Percentiles rank a stretch among this genome's conserved stretches.
These are phyloP conservation scores for Mycena crocata DNA, from an alignment of 768 basidiomycete species.

Conservation along the genomic window DNA sequence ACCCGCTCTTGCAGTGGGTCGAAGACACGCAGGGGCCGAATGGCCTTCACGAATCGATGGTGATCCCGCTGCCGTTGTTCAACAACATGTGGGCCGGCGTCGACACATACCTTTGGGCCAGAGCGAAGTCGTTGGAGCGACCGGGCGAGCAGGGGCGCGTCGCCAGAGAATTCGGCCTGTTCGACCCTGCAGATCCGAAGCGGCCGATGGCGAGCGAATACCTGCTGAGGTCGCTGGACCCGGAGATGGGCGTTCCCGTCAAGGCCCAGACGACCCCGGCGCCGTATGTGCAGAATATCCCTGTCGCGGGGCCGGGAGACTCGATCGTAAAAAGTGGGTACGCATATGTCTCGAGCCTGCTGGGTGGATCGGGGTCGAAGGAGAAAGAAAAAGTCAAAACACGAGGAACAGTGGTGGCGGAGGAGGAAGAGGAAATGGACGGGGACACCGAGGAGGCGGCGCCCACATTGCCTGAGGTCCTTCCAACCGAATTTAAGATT, in stretches of 20 bases:
- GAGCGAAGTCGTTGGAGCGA: slow-evolving; percentile 17
- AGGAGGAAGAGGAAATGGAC: background rate
- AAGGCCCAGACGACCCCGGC: slow-evolving; percentile 9
- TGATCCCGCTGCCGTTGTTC: slow-evolving; percentile 8
- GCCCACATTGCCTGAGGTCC: slow-evolving; percentile 15
- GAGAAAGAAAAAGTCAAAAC: slow-evolving; percentile 32
- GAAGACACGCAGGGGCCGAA: too few relatives aligned
- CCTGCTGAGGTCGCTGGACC: slow-evolving; percentile 9
- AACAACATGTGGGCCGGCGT: slow-evolving; percentile 24
- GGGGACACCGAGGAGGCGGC: background rate
- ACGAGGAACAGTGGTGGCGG: background rate
- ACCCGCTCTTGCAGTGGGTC: too few relatives aligned
- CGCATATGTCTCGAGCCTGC: slow-evolving; percentile 3
- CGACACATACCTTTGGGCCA: slow-evolving; percentile 23
- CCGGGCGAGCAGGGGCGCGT: background rate
- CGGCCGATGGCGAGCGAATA: slow-evolving; percentile 21
- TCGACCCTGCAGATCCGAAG: slow-evolving; percentile 18
- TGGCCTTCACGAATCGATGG: too few relatives aligned
- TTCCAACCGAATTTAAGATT: slow-evolving; percentile 32
- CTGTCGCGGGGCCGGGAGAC: slow-evolving; percentile 21
- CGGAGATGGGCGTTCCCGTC: slow-evolving; percentile 5
- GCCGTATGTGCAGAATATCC: slow-evolving; percentile 18
- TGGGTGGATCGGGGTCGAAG: background rate
- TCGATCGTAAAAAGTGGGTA: slow-evolving; percentile 21
- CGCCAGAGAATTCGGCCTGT: slow-evolving; percentile 29